phyloP scores from a whole-genome alignment of 805 yeast species.

The Osmozyma mogii region DNA sequence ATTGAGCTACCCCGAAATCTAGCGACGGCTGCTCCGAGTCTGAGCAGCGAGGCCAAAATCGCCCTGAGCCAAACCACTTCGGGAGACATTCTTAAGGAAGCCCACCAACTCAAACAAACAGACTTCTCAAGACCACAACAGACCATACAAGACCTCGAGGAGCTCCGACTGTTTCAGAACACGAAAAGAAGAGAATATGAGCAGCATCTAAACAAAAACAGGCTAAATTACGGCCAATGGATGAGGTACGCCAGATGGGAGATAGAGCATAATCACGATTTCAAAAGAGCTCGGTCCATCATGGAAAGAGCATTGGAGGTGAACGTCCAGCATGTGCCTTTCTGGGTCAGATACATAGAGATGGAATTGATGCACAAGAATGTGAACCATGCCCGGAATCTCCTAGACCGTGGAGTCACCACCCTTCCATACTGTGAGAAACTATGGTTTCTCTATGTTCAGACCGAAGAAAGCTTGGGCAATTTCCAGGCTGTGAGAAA shows the following conservation, averaged over 20 bases:
- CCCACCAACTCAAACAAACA: conserved; percentile 41
- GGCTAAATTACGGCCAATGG: conserved; percentile 84
- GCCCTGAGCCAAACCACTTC: conserved; percentile 54
- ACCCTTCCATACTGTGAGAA: conserved; percentile 74
- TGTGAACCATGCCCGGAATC: conserved; percentile 81
- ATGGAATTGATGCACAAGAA: conserved; percentile 64
- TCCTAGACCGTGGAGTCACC: conserved; percentile 70
- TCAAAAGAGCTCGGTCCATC: conserved; percentile 72
- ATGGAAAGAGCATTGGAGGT: conserved; percentile 83
- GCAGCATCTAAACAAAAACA: conserved; percentile 75
- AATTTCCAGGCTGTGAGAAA: conserved; percentile 53
- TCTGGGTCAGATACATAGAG: conserved; percentile 82
- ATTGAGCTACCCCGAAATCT: conserved; percentile 9
- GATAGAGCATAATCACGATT: conserved; percentile 63
- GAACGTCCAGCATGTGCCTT: conserved; percentile 64
- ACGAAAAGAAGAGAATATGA: conserved; percentile 78
- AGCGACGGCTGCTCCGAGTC: conserved; percentile 3
- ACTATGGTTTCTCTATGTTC: conserved; percentile 77
- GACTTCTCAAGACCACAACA: conserved; percentile 34
- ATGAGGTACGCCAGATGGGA: conserved; percentile 87
- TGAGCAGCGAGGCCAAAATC: conserved; percentile 1
- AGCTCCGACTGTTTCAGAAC: conserved; percentile 65
- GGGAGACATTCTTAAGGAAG: conserved; percentile 55
- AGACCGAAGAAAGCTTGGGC: conserved; percentile 72
- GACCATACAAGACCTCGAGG: conserved; percentile 67